These are phyloP conservation scores for Entomortierella parvispora DNA, from an alignment of 192 early-diverging fungal genomes.

Conservation along the genomic window DNA sequence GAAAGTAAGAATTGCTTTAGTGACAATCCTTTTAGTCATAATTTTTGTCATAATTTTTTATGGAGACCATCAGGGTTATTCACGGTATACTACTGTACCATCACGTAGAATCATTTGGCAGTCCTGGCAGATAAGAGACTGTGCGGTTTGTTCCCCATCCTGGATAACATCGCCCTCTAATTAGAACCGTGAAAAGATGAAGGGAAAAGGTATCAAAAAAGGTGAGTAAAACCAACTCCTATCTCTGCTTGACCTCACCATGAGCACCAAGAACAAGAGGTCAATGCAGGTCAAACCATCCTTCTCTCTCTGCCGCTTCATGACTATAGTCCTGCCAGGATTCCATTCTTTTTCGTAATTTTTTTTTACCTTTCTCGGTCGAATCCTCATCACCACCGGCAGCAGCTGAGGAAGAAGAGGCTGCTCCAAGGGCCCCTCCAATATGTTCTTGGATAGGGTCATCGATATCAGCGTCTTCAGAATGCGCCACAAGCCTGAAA, in stretches of 20 bases:
- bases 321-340: no score
- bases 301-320: no score
- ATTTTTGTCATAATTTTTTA: no score
- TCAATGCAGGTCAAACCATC: not conserved
- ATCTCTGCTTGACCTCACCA: not conserved
- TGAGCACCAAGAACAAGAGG: not conserved
- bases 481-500: slow-evolving; percentile 73
- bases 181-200: slow-evolving; percentile 4
- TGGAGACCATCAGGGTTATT: no score
- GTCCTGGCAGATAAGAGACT: slow-evolving; percentile 84
- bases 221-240: not conserved
- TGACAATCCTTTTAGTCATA: no score
- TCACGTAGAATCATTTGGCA: slow-evolving; percentile 83
- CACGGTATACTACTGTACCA: slow-evolving; percentile 60
- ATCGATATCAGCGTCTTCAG: slow-evolving; percentile 77
- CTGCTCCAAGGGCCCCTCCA: slow-evolving; percentile 38
- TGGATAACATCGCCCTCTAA: slow-evolving; percentile 71
- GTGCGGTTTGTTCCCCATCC: slow-evolving; percentile 79
- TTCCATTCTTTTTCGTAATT: no score
- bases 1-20: slow-evolving; percentile 9
- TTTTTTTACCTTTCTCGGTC: slow-evolving; percentile 18
- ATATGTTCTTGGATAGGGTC: slow-evolving; percentile 56
- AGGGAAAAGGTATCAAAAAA: not conserved
- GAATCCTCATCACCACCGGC: slow-evolving; percentile 43
- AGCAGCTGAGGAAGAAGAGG: slow-evolving; percentile 15